Evolutionary conservation across 805 yeast species (phyloP), one percentile per base, ranked within the genome.

Genomic region (Tetrapisispora arboricola): DNA sequence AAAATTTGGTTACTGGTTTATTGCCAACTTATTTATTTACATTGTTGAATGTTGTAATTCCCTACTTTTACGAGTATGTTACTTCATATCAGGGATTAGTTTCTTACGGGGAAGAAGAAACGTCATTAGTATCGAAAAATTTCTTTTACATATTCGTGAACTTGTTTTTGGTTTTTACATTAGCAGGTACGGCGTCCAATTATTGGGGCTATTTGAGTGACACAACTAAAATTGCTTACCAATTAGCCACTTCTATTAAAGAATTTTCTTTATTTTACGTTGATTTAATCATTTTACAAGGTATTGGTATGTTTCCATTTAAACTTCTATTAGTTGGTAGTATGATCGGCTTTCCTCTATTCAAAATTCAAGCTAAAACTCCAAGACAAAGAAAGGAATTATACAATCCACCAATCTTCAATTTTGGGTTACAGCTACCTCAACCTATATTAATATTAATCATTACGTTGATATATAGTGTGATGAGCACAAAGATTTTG

Each of bases 61-160:
- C 98, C 2, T 88, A 79, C 54, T 66, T 90, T 37, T 88, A 85
- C 56, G 85, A 84, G 36, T 84, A 84, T 75, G 65, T 90, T 38
- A 81, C 96, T 0, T 68, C 78, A 3, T 70, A 75, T 38, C 98
- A 90, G 65, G 97, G 97, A 0, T 84, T 76, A 52, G 79, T 94
- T 0, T 86, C 96, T 6, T 80, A 83, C 52, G 88, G 95, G 30
- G 97, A 92, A 49, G 95, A 84, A 49, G 97, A 92, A 58, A 64
- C 87, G 15, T 82, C 95, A 0, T 76, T 87, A 19, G 94, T 90
- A 2, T 78, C 92, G 21, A 90, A 90, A 63, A 92, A 92, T 66
- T 90, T 88, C 64, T 88, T 92, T 58, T 92, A 87, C 61, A 83
- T 88, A 28, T 92, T 92, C 64, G 94, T 90, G 48, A 90, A 90